Base-by-base conservation (phyloP, 495 filamentous ascomycete species). In the Hypomontagnella monticulosa region DNA sequence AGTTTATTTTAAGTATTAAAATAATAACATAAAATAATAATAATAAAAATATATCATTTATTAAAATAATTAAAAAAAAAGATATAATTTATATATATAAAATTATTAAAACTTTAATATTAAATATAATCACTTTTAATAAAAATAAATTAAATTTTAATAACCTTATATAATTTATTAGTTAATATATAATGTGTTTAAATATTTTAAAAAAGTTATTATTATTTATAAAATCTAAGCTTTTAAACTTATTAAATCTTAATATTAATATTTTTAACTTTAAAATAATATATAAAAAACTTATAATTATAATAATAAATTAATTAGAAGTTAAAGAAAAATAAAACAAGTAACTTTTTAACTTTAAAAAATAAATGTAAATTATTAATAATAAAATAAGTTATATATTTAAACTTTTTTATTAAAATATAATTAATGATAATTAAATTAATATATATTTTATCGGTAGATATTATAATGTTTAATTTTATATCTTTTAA, bases 121-220 rank as follows among this genome's bases (percentile, higher is more conserved):
- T 46, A 19, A 46, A 46, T 23, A 23, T 46, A 46, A 46, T 23
- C 12, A 46, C 20, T 46, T 46, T 46, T 9, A 46, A 20, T 23
- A 46, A 46, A 46, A 46, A 46, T 46, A 46, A 23, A 23, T 20
- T 18, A 27, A 20, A 2, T 46, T 46, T 20, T 19, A 9, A 46
- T 46, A 19, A 19, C 23, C 23, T 27, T 27, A 27, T 46, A 20
- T 38, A 38, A 38, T 38, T 4, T 38, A 38, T 14, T 14, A 14
- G 11, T 38, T 12, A 38, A 10, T 27, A 27, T 27, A 3, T 27
- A 3, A 6, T 27, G 11, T 38, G n/a, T 38, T 38, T 38, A 38
- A 38, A 3, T 3, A 38, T 38, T 23, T 20, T 20, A 46, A 23
- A 8, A 9, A 20, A 10, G 20, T 46, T 6, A 10, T 20, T 20